Evolutionary conservation across 768 basidiomycete species (phyloP), one percentile per base, ranked within the genome.

Genomic region (Leccinum imitatum): DNA sequence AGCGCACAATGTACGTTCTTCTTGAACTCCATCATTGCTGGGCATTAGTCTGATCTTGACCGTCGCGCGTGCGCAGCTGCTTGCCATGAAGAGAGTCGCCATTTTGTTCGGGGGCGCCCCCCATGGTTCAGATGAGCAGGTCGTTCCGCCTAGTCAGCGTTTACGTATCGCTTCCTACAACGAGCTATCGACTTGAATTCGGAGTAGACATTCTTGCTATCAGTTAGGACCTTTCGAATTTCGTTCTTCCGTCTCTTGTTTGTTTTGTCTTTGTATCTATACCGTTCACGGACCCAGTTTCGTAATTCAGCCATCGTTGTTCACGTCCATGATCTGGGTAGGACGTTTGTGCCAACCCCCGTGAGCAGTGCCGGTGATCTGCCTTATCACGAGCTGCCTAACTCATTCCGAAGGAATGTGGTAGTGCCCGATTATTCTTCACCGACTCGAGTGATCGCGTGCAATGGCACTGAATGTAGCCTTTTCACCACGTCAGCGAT

Each of bases 1-100:
- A 41, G 89, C 91, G 6, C 89, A 92, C 74, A 91, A 92, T 70
- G 85, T 87, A 68, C 33, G 85, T 4, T 44, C 41, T 44, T 44
- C 8, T 77, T 31, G 17, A 2, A n/a, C 30, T 5, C 1, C 3
- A 21, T 3, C 0, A n/a, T n/a, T 14, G 1, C 11, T 1, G 3
- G 3, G n/a, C 30, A 7, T 17, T 17, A 46, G 30, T 48, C 19
- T 25, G 52, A 46, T 27, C 7, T 30, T 51, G 37, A 27, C 57
- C 4, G 56, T 41, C 6, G 10, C 1, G 23, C 4, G 2, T 52
- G 8, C 1, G 3, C 9, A 62, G 61, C 6, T 60, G 21, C 61
- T 62, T 39, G 50, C 59, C 9, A 62, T 62, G 61, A 60, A 60
- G 50, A 60, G 61, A 19, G 59, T 62, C 4, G 61, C 33, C 1